A percentile compares a stretch with the other conserved stretches of the same genome.
Evolutionary conservation across 108 stramenopile species (phyloP).

Genomic region (Cyclotella atomus): DNA sequence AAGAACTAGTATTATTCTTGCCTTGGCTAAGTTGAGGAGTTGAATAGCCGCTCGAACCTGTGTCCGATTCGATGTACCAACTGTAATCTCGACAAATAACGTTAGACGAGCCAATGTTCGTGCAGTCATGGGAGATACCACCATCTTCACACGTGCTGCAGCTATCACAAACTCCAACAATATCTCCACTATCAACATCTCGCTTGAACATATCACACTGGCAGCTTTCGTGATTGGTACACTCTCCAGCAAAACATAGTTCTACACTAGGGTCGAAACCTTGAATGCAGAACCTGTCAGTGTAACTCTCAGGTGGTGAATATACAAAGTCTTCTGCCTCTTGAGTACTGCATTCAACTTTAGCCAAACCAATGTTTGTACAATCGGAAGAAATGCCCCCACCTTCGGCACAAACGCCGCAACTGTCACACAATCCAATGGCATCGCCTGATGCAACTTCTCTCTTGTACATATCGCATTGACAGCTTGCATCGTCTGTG

Average conservation of each 20-base stretch:
- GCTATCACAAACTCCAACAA: neutral
- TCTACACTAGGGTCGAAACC: neutral
- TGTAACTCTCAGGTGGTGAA: constrained; percentile 4
- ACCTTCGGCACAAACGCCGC: constrained; percentile 5
- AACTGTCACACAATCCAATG: neutral
- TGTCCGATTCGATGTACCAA: neutral
- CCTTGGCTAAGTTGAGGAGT: neutral
- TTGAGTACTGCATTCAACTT: too few species aligned
- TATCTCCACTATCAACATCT: neutral
- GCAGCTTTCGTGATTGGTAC: constrained; percentile 2
- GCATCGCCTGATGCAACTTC: neutral
- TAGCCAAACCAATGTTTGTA: neutral
- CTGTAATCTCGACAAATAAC: neutral
- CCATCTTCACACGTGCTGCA: constrained; percentile 4
- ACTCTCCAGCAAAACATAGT: constrained; percentile 9
- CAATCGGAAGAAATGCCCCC: constrained; percentile 3
- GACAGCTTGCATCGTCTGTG: constrained; percentile 2
- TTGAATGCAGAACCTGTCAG: neutral
- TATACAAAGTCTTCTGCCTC: too few species aligned
- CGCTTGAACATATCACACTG: neutral
- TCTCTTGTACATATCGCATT: neutral
- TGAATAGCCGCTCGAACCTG: neutral
- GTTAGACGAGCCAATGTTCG: neutral
- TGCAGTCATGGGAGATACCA: neutral
- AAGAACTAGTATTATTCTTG: neutral